Base-by-base conservation (phyloP, 2,329 filamentous ascomycete species). In the Graphilbum ipis-grandicollis region DNA sequence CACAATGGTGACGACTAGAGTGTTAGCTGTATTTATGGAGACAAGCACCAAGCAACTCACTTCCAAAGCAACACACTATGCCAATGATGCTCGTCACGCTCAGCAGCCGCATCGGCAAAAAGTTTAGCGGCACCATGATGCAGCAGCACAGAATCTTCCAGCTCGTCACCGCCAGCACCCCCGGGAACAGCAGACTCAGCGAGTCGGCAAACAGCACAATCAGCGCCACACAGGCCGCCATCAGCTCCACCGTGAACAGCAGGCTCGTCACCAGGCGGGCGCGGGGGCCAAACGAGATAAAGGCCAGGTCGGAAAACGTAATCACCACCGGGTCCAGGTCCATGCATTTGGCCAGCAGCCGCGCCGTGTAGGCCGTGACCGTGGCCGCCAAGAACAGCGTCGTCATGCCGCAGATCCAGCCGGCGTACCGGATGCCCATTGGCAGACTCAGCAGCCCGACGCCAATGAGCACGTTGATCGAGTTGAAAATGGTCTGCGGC, bases 401-500 rank as follows among this genome's bases (percentile, higher is more conserved):
- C 31, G 67, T 43, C 49, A 93, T 66, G 36, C 90, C 90, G 42
- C 84, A 71, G 30, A 93, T 56, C 86, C 86, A 93, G 35, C 85
- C 88, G 12, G 82, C 76, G 54, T 93, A 85, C 49, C 77, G 83
- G 49, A 96, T 64, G 6, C 82, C 88, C 50, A 96, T 68, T 6
- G 88, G 90, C 37, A 98, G 62, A 55, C 83, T 92, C 35, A 98
- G 66, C 22, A 98, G 61, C 1, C 88, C 88, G 22, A 98, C 78
- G 14, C 86, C 86, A 42, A 94, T 88, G 41, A 94, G 62, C 35
- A 92, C 83, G 44, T 93, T 93, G 52, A 88, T 88, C 3, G 84
- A 92, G 57, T 98, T 98, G 65, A 96, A 93, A 43, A 94, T 71
- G 7, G 88, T 96, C 59, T 96, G 88, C 0, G 85, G 85, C 14